Base-by-base conservation (phyloP, 2,329 filamentous ascomycete species). In the Stachybotrys echinatus region DNA sequence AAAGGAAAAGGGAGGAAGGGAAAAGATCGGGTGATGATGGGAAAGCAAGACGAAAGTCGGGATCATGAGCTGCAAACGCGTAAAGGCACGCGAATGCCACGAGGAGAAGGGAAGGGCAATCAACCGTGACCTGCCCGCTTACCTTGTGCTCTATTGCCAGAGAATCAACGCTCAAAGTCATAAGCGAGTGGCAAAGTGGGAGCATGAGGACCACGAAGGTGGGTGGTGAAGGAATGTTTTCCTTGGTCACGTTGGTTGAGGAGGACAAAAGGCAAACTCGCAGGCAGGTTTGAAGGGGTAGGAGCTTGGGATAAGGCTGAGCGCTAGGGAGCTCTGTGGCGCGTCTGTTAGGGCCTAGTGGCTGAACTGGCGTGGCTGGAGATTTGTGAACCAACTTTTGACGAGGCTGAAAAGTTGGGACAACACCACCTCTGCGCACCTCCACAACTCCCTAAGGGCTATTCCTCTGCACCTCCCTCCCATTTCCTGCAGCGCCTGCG, bases 401-500 rank as follows among this genome's bases (percentile, higher is more conserved):
- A 54, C 58, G 53, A 62, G 60, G 60, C 60, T 62, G 58, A 54
- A 61, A 62, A 62, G 60, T 54, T 61, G 54, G 50, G 47, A 34
- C 27, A 44, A 54, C 44, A 47, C 56, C 50, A 50, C 50, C 47
- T 44, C 49, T 50, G 49, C 27, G 45, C 44, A 53, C 42, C 27
- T 23, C 42, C 39, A 48, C 48, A 42, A 45, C 20, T 17, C 12
- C 19, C 22, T 5, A 34, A 23, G 18, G 20, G 20, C 22, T 42
- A 12, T 14, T 27, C 42, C n/a, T 22, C 42, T 23, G 12, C 20
- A 45, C 42, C 31, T 47, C 22, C 18, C 38, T 42, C 37, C 40
- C 50, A 49, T 48, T 49, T 50, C 23, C 42, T 34, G 27, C 27
- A 34, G 27, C 27, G 27, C 14, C 27, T 34, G 27, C 5, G 14